These are phyloP conservation scores for Podaxis carcinomalis DNA, from an alignment of 768 basidiomycete species.

Conservation along the genomic window DNA sequence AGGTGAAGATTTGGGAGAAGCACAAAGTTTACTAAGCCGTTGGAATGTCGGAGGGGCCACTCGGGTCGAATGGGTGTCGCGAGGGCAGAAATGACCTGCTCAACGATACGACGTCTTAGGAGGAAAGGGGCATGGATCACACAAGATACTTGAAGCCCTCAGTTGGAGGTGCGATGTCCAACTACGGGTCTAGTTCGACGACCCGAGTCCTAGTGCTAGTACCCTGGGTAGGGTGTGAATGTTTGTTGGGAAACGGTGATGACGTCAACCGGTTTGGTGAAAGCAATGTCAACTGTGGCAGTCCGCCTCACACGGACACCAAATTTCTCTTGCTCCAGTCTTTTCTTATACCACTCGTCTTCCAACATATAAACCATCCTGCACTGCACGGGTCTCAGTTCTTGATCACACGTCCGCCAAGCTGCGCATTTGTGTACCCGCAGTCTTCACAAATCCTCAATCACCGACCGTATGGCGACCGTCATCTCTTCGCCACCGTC, in stretches of 20 bases:
- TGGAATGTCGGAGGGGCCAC: too few relatives aligned
- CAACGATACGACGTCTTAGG: too few relatives aligned
- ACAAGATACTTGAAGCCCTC: too few relatives aligned
- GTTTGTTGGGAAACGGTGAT: neutral
- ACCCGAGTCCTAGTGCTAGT: neutral
- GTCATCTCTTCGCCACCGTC: conserved; percentile 10
- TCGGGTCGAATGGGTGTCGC: too few relatives aligned
- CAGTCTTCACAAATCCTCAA: neutral
- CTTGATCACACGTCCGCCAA: neutral
- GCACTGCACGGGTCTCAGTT: neutral
- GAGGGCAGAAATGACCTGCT: too few relatives aligned
- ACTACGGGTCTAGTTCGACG: neutral
- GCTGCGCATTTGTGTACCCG: neutral
- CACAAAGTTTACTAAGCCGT: too few relatives aligned
- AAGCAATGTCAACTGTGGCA: too few relatives aligned
- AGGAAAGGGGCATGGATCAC: too few relatives aligned
- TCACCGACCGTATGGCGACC: conserved; percentile 5
- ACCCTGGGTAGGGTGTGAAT: neutral
- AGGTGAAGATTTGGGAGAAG: too few relatives aligned
- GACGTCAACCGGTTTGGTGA: neutral
- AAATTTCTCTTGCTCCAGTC: neutral
- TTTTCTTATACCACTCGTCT: neutral
- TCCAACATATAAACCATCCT: neutral
- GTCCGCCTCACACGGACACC: neutral
- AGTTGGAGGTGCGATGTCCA: too few relatives aligned